Percentiles rank a stretch among this genome's conserved stretches.
Conservation (phyloP, 2,329 filamentous ascomycete genomes). For the Colletotrichum sp. region DNA sequence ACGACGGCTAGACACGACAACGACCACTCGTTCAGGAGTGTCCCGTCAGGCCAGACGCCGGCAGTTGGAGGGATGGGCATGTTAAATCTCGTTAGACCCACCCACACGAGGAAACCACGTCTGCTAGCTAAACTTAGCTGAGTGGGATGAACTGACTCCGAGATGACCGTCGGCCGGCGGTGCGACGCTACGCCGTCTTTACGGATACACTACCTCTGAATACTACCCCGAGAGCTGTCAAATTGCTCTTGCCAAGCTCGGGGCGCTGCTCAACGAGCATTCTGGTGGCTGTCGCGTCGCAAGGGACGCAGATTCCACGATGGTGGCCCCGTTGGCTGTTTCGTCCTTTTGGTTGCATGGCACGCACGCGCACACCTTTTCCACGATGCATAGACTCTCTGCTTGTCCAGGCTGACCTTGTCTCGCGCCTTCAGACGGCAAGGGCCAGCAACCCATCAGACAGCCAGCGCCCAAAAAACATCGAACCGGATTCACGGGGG, state of each 20-base stretch:
- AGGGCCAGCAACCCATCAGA: neutral
- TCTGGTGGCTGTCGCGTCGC: neutral
- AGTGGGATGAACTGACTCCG: conserved; percentile 22
- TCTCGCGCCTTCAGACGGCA: neutral
- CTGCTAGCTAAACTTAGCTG: conserved; percentile 18
- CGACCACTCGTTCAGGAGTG: neutral
- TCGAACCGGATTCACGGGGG: neutral
- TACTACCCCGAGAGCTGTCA: neutral
- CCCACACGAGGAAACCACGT: conserved; percentile 20
- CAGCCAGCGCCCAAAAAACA: neutral
- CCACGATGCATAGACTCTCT: conserved; percentile 2
- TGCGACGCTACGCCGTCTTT: neutral
- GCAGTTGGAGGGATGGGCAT: conserved; percentile 20
- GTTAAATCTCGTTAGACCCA: conserved; percentile 22
- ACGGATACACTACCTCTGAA: neutral
- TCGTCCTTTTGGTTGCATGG: neutral
- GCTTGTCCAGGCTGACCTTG: neutral
- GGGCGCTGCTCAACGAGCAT: neutral
- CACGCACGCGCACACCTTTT: neutral
- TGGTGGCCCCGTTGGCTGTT: neutral
- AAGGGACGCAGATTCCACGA: neutral
- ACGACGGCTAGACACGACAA: neutral
- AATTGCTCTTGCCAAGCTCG: neutral
- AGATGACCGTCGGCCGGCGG: conserved; percentile 3
- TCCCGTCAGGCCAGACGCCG: neutral